A percentile compares a stretch with the other conserved stretches of the same genome.
phyloP scores from a whole-genome alignment of 2,329 filamentous ascomycete genomes.

The Incumbomyces delicatus region DNA sequence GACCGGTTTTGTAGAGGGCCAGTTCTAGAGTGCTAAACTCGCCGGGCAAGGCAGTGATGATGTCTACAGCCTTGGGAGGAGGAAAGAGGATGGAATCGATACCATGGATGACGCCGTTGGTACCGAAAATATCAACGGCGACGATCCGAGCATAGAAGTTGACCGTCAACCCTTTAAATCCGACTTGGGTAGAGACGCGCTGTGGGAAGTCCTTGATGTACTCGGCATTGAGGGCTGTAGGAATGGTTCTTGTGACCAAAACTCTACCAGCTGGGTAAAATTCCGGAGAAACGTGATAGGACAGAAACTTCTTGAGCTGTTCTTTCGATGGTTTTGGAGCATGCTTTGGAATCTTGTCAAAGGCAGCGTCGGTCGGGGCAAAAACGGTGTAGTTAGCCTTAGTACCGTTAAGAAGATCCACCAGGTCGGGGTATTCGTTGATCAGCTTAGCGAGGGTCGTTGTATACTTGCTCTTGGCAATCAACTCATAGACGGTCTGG shows the following conservation, averaged over 20 bases:
- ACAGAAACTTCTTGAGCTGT: constrained; percentile 55
- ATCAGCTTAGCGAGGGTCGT: constrained; percentile 68
- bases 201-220: constrained; percentile 54
- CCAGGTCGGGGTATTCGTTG: constrained; percentile 60
- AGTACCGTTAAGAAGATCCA: constrained; percentile 65
- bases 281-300: constrained; percentile 65
- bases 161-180: constrained; percentile 54
- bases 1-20: constrained; percentile 63
- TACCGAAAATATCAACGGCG: constrained; percentile 57
- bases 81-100: constrained; percentile 67
- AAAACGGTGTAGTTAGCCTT: constrained; percentile 69
- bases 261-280: constrained; percentile 57
- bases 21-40: constrained; percentile 72
- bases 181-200: constrained; percentile 59
- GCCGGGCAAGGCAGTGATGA: constrained; percentile 56
- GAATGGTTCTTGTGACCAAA: constrained; percentile 63
- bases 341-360: constrained; percentile 53
- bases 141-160: constrained; percentile 70
- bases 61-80: constrained; percentile 54
- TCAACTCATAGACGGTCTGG: constrained; percentile 69
- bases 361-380: constrained; percentile 66
- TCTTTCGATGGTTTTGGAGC: constrained; percentile 58
- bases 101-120: constrained; percentile 59
- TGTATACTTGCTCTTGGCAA: constrained; percentile 65
- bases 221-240: constrained; percentile 53